phyloP scores from a whole-genome alignment of 345 rosid genomes.

The Murraya koenigii region DNA sequence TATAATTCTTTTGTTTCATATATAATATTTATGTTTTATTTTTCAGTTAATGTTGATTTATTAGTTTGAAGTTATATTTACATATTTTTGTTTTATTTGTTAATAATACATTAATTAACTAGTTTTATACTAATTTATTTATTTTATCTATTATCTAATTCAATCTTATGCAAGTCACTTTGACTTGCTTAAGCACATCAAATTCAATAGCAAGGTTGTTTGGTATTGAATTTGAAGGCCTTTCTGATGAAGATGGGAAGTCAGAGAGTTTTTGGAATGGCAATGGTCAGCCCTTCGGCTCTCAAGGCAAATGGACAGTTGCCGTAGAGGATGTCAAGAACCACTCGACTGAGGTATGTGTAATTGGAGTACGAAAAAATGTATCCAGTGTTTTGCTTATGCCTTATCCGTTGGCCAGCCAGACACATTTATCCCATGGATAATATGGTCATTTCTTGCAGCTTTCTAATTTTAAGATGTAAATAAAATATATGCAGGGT shows the following conservation, averaged over 20 bases:
- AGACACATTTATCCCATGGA: too few species aligned
- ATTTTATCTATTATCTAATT: too few species aligned
- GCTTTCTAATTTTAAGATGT: too few species aligned
- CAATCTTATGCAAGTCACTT: conserved; percentile 33
- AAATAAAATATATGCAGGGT: conserved; percentile 24
- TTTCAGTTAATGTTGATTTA: too few species aligned
- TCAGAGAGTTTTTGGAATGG: conserved; percentile 36
- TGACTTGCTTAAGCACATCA: conserved; percentile 33
- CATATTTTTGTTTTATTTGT: too few species aligned
- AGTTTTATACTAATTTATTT: too few species aligned
- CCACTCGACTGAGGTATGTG: conserved; percentile 16
- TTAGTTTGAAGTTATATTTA: too few species aligned
- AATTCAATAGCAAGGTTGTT: conserved; percentile 35
- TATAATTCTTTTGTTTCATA: too few species aligned
- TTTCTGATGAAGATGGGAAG: conserved; percentile 16
- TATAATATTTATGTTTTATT: too few species aligned
- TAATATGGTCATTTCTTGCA: background rate
- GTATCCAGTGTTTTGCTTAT: background rate
- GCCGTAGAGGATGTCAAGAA: conserved; percentile 13
- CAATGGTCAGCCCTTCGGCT: conserved; percentile 24
- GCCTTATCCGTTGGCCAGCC: background rate
- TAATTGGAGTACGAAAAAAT: background rate
- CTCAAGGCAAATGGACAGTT: conserved; percentile 38
- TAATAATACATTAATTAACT: too few species aligned
- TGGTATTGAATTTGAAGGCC: conserved; percentile 19